Evolutionary conservation across 768 basidiomycete genomes (phyloP).

Genomic region (Boletus rubropictus): DNA sequence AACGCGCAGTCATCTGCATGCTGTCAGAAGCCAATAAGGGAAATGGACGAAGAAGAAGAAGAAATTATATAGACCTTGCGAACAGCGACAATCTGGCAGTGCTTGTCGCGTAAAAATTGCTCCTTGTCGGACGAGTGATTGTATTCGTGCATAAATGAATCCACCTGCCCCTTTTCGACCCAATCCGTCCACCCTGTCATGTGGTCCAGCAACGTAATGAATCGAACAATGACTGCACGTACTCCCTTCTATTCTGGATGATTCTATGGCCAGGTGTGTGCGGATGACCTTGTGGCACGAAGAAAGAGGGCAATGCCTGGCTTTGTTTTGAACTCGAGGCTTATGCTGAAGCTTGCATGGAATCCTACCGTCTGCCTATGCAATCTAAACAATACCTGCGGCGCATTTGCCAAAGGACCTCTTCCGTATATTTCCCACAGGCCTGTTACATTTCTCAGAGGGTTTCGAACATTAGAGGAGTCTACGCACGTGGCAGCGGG

Average conservation of each 20-base stretch:
- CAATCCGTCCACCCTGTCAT: background rate
- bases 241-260: no score
- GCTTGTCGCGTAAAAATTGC: background rate
- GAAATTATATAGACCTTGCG: background rate
- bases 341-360: no score
- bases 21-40: background rate
- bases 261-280: no score
- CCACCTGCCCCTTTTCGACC: background rate
- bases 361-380: background rate
- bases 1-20: background rate
- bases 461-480: no score
- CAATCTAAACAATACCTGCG: slow-evolving; percentile 1
- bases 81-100: background rate
- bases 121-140: background rate
- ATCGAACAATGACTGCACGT: no score
- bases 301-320: no score
- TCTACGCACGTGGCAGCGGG: slow-evolving; percentile 14
- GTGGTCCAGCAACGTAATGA: no score
- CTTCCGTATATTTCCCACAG: no score
- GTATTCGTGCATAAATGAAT: background rate
- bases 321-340: background rate
- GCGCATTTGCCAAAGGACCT: background rate
- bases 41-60: background rate
- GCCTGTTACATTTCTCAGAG: no score
- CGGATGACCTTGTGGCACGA: no score